Evolutionary conservation across 129 eudicot species (phyloP).

Genomic region (Tagetes patula): DNA sequence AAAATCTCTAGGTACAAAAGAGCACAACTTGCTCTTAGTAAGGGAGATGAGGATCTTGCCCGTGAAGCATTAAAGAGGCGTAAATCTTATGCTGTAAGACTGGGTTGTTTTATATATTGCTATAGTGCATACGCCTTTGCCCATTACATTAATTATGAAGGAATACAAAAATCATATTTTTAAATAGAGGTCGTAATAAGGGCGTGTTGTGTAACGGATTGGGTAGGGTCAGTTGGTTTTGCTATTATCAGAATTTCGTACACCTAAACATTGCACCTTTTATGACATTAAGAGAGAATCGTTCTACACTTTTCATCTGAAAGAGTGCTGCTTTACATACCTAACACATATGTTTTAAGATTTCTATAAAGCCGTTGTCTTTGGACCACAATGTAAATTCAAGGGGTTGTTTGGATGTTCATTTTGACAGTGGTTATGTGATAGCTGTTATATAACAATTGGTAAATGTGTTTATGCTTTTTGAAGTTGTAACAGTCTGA

Average conservation of each 20-base stretch:
- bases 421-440: neutral
- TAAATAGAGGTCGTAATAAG: neutral
- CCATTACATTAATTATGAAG: neutral
- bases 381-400: neutral
- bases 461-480: neutral
- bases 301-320: neutral
- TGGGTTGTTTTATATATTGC: neutral
- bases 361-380: neutral
- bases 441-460: neutral
- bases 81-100: slow-evolving; percentile 87
- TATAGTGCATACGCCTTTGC: neutral
- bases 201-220: neutral
- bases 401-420: neutral
- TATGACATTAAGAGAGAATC: neutral
- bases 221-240: neutral
- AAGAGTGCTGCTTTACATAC: neutral
- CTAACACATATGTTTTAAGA: neutral
- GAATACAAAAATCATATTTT: neutral
- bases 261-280: neutral
- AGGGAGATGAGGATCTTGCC: slow-evolving; percentile 98
- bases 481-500: neutral
- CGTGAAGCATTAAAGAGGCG: slow-evolving; percentile 98
- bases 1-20: slow-evolving; percentile 62
- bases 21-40: slow-evolving; percentile 94
- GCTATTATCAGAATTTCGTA: neutral